Conservation (phyloP, 2,329 filamentous ascomycete species). For the Penicillium olsonii region DNA sequence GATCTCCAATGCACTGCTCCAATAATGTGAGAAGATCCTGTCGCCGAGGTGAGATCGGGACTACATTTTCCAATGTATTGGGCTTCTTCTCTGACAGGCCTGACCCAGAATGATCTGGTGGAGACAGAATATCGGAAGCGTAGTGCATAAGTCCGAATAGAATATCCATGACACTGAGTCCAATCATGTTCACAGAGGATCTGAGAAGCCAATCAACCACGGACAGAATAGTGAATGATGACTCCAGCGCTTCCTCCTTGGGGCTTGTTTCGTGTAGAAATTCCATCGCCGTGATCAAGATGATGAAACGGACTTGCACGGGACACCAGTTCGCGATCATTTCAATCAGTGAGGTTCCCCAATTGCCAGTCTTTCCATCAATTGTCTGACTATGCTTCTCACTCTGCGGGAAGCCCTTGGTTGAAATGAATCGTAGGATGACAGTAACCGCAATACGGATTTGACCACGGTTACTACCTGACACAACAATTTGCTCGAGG, state of each 20-base stretch:
- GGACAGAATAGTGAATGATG: slow-evolving; percentile 73
- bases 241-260: slow-evolving; percentile 68
- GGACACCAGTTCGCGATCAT: slow-evolving; percentile 84
- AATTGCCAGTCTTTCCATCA: slow-evolving; percentile 56
- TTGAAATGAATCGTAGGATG: slow-evolving; percentile 70
- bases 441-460: slow-evolving; percentile 74
- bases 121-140: slow-evolving; percentile 73
- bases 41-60: slow-evolving; percentile 53
- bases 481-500: slow-evolving; percentile 80
- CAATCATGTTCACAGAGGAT: slow-evolving; percentile 90
- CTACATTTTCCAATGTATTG: slow-evolving; percentile 12
- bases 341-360: slow-evolving; percentile 81
- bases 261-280: slow-evolving; percentile 68
- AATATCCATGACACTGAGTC: slow-evolving; percentile 94
- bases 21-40: slow-evolving; percentile 69
- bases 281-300: slow-evolving; percentile 80
- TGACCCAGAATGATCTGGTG: slow-evolving; percentile 49
- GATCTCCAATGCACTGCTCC: slow-evolving; percentile 80
- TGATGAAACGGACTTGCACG: slow-evolving; percentile 90
- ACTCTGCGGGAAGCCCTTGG: slow-evolving; percentile 57
- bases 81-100: slow-evolving; percentile 25
- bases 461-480: slow-evolving; percentile 74
- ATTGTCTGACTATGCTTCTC: slow-evolving; percentile 46
- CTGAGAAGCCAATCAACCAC: slow-evolving; percentile 81
- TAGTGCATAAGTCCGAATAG: slow-evolving; percentile 82